Evolutionary conservation across 441 rosid genomes (phyloP).

Genomic region (Gossypium lobatum): DNA sequence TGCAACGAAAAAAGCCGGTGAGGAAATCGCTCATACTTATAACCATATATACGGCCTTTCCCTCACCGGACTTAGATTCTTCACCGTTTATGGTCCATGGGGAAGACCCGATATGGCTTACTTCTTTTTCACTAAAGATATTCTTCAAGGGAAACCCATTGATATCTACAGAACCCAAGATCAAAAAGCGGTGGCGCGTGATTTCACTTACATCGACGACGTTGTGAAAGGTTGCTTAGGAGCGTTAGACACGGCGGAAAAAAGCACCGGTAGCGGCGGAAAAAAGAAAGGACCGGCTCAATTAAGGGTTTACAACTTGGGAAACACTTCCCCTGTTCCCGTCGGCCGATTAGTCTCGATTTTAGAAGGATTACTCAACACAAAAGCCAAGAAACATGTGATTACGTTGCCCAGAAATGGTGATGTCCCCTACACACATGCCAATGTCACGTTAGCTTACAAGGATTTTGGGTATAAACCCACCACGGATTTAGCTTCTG

Average conservation of each 20-base stretch:
- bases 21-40: constrained; percentile 67
- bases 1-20: constrained; percentile 70
- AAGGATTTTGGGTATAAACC: constrained; percentile 59
- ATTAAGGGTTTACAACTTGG: constrained; percentile 52
- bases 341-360: constrained; percentile 54
- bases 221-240: constrained; percentile 63
- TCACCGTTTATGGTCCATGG: constrained; percentile 71
- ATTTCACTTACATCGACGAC: constrained; percentile 72
- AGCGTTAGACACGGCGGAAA: constrained; percentile 60
- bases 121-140: constrained; percentile 59
- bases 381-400: constrained; percentile 55
- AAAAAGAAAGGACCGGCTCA: constrained; percentile 52
- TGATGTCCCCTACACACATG: constrained; percentile 62
- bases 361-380: constrained; percentile 34
- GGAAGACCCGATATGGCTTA: constrained; percentile 79
- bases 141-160: constrained; percentile 47
- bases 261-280: constrained; percentile 66
- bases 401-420: constrained; percentile 65
- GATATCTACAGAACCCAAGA: constrained; percentile 51
- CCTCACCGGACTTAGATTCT: constrained; percentile 55
- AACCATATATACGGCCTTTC: constrained; percentile 67
- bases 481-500: constrained; percentile 47
- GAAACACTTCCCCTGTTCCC: constrained; percentile 62
- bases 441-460: constrained; percentile 50
- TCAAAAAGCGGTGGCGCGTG: constrained; percentile 62